phyloP scores from a whole-genome alignment of 225 moss, liverwort and hornwort species.

The Thuidium tamariscinum region DNA sequence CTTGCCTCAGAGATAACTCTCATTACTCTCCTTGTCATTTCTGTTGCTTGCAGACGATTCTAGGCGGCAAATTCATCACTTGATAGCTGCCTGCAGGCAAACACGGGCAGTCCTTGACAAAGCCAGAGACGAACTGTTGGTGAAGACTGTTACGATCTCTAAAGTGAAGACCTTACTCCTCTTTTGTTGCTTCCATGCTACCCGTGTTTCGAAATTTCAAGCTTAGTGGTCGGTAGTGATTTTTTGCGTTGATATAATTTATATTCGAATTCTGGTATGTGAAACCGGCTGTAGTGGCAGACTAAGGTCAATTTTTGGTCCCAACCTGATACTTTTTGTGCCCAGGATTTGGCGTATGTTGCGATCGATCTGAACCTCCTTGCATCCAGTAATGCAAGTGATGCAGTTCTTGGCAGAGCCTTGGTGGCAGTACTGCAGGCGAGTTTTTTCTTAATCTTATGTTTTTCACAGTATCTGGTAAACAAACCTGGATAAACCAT shows the following conservation, averaged over 20 bases:
- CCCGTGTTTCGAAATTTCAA: not conserved
- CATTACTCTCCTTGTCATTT: not conserved
- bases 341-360: constrained; percentile 63
- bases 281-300: not conserved
- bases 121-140: constrained; percentile 54
- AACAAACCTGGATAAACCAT: not conserved
- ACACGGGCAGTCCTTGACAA: constrained; percentile 57
- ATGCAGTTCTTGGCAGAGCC: constrained; percentile 56
- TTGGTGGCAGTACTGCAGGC: constrained; percentile 85
- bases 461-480: not conserved
- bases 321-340: not conserved
- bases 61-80: constrained; percentile 44
- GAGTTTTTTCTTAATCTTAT: not conserved
- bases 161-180: constrained; percentile 33
- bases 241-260: not conserved
- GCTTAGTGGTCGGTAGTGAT: not conserved
- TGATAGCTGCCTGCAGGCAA: constrained; percentile 71
- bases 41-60: constrained; percentile 30
- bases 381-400: constrained; percentile 37
- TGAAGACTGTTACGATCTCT: constrained; percentile 42
- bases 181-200: not conserved
- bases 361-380: constrained; percentile 49
- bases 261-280: not conserved
- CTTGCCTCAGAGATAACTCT: not conserved
- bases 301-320: not conserved